Evolutionary conservation across 768 basidiomycete species (phyloP), one percentile per base, ranked within the genome.

Genomic region (Calvatia gigantea): DNA sequence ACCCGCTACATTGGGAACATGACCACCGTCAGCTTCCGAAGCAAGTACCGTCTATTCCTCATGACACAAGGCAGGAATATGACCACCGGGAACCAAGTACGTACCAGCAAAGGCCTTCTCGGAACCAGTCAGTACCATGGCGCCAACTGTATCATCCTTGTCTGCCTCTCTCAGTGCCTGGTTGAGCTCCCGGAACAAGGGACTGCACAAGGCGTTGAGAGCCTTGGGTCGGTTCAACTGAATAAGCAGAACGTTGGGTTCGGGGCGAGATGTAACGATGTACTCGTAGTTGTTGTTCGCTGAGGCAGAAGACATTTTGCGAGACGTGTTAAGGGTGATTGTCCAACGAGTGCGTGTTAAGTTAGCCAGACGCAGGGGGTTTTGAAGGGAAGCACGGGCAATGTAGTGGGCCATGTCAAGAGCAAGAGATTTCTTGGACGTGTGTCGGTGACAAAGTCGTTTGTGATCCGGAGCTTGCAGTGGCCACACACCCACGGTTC

Each of bases 41-140:
- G 12, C 35, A 37, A 12, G 14, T n/a, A 37, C 7, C 35, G 12
- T 0, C 15, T 6, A 37, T 14, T n/a, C 17, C 12, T 6, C 35
- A 37, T 37, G 14, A 12, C 35, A 12, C 4, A 37, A 37, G 6
- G 0, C 5, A 14, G 35, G 12, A 14, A 37, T 12, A 37, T 12
- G 35, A 37, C 41, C 6, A 23, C 7, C 21, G 3, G 17, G 19
- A 23, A 6, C 2, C 41, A 23, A 4, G 11, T 14, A 72, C 86
- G 57, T 63, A 88, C 94, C 94, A 56, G 96, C 96, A 68, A 99
- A 99, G 2, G 93, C 95, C 70, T 79, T 88, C 59, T 91, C 91
- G 25, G 89, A 91, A 2, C 96, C 96, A 0, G 96, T 98, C 51
- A 99, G 69, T 12, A 99, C 94, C 64, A 98, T 82, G 4, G 93